Evolutionary conservation across 768 basidiomycete species (phyloP), one percentile per base, ranked within the genome.

Genomic region (Kwoniella botswanensis): DNA sequence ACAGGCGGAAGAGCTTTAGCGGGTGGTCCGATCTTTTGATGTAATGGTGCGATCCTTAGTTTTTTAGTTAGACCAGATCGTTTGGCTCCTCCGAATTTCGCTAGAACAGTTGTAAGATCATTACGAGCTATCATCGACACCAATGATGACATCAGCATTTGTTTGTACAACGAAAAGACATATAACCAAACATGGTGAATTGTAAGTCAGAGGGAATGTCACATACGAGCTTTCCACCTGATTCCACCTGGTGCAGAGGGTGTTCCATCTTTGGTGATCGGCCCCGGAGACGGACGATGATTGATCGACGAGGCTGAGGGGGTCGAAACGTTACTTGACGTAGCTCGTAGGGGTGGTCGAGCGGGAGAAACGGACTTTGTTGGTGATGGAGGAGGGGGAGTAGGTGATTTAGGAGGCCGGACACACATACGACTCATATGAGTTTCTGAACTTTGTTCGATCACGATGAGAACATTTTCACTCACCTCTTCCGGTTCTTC

Each of bases 21-120:
- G 2, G 78, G 76, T 3, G 78, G 71, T 15, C 78, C 78, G 55
- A 81, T 81, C 69, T 77, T 79, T n/a, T 55, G 65, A 69, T 81
- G 80, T 35, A 81, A 63, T 6, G 78, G 75, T 2, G 68, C 71
- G 26, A 81, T 79, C 21, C 66, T 67, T 18, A 74, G 65, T 6
- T 71, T 58, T 29, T 71, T 68, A 2, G 80, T 79, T 72, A 81
- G 77, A 63, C 80, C 80, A 26, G 75, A 59, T 41, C 62, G 67
- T 43, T 72, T 71, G 10, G 76, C 56, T 21, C 74, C 76, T 21
- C 66, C 71, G 61, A 81, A 79, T 63, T 78, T 81, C 29, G 76
- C 67, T 22, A 79, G 42, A 0, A 81, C 74, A 4, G 71, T 22
- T 0, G 73, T 60, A 7, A 81, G 67, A 60, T 79, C 80, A 21